Base-by-base conservation (phyloP, 495 filamentous ascomycete genomes). In the Talaromyces ruber region DNA sequence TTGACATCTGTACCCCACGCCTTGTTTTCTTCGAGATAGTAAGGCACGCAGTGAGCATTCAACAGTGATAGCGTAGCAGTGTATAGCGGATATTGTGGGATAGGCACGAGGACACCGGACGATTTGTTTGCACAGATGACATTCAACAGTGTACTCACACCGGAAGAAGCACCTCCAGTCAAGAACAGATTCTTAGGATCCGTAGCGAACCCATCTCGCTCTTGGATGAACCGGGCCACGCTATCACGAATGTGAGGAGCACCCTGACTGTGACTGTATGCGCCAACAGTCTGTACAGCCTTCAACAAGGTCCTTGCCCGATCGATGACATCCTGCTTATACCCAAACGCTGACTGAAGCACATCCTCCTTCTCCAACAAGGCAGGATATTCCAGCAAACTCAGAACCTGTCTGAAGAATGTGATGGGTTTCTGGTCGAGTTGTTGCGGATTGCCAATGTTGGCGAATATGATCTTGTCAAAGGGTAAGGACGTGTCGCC, bases 401-500 rank as follows among this genome's bases (percentile, higher is more conserved):
- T 97, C 69, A 96, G 82, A 11, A 98, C 95, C 77, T 98, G 95
- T 61, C 94, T 87, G 87, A 98, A 96, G 82, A 96, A 98, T 65
- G 93, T 98, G 69, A 98, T 92, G 66, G 94, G 94, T 81, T 97
- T 94, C 81, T 98, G 94, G 76, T 95, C 94, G 60, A 98, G 87
- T 76, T 98, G 95, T 71, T 98, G 94, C 6, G 95, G 94, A 78
- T 98, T 98, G 66, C 95, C 94, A 71, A 98, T 98, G 75, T 98
- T 98, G 74, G 94, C 94, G 59, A 89, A 91, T 74, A 98, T 93
- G 68, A 98, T 86, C 63, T 89, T 81, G 64, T 90, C 81, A 71
- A 98, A 98, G 26, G 94, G 94, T 50, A 98, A 81, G 61, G 76
- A 72, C 65, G 84, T 80, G 68, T 85, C 82, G 55, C 79, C 82